A percentile compares a stretch with the other conserved stretches of the same genome.
Conservation (phyloP, 345 rosid species). For the Citrus reticulata region DNA sequence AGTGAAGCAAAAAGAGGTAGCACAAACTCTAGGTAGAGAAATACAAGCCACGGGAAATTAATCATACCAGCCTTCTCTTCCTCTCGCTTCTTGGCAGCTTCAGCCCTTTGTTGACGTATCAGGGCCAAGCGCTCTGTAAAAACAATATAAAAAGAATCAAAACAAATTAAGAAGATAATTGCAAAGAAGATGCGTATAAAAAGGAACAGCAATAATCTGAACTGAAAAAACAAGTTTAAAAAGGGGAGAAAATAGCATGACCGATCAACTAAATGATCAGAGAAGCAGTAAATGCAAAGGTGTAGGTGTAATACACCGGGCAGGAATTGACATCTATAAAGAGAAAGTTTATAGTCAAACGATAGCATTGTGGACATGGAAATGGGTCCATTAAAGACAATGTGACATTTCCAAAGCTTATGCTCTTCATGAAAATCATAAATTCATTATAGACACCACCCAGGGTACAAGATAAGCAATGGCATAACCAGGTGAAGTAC, state of each 20-base stretch:
- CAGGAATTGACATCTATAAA: background rate
- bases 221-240: background rate
- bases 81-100: conserved; percentile 65
- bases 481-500: background rate
- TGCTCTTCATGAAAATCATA: background rate
- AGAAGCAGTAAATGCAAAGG: background rate
- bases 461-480: background rate
- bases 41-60: background rate
- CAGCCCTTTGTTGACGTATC: conserved; percentile 82
- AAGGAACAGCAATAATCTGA: background rate
- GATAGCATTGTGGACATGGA: background rate
- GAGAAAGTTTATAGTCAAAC: background rate
- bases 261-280: background rate
- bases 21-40: background rate
- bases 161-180: background rate
- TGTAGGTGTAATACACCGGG: background rate
- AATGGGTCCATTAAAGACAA: background rate
- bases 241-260: background rate
- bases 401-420: background rate
- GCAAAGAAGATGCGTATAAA: background rate
- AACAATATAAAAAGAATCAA: background rate
- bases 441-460: background rate
- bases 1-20: background rate
- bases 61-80: conserved; percentile 59
- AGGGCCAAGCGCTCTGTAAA: conserved; percentile 71